These are phyloP conservation scores for Daldinia caldariorum DNA, from an alignment of 495 filamentous ascomycete genomes.

Conservation along the genomic window DNA sequence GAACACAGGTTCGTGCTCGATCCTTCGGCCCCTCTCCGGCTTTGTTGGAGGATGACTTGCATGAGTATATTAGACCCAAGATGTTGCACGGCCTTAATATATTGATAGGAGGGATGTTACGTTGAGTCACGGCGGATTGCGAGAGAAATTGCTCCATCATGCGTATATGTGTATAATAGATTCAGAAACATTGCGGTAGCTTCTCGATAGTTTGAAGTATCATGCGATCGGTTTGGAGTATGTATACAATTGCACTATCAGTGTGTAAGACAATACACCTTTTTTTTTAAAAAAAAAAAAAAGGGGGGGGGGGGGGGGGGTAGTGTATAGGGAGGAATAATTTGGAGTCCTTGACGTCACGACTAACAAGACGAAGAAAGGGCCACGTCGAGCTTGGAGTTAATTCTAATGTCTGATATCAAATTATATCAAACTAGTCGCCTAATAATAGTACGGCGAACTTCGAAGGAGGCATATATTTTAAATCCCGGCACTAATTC, in stretches of 20 bases:
- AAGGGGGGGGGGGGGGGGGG: neutral
- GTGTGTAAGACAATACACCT: neutral
- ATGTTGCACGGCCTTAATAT: slow-evolving; percentile 30
- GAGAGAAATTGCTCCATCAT: slow-evolving; percentile 28
- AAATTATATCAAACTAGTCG: neutral
- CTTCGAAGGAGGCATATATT: neutral
- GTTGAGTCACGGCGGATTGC: slow-evolving; percentile 17
- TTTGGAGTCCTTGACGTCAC: slow-evolving; percentile 28
- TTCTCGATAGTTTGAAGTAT: slow-evolving; percentile 32
- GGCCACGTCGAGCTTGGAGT: neutral
- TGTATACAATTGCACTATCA: slow-evolving; percentile 12
- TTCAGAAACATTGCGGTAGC: slow-evolving; percentile 33
- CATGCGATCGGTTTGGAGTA: slow-evolving; percentile 13
- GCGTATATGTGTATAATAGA: slow-evolving; percentile 18
- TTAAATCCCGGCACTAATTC: neutral
- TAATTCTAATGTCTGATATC: neutral
- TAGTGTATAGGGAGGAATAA: slow-evolving; percentile 5
- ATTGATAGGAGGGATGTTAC: slow-evolving; percentile 14
- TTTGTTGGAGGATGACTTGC: slow-evolving; percentile 40
- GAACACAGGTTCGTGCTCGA: slow-evolving; percentile 36
- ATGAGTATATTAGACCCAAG: slow-evolving; percentile 17
- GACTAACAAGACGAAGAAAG: neutral
- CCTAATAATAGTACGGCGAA: neutral
- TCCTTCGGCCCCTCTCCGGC: slow-evolving; percentile 42
- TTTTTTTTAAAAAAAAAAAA: no score